Conservation (phyloP, 2,329 filamentous ascomycete genomes). For the Penicillium sp. region DNA sequence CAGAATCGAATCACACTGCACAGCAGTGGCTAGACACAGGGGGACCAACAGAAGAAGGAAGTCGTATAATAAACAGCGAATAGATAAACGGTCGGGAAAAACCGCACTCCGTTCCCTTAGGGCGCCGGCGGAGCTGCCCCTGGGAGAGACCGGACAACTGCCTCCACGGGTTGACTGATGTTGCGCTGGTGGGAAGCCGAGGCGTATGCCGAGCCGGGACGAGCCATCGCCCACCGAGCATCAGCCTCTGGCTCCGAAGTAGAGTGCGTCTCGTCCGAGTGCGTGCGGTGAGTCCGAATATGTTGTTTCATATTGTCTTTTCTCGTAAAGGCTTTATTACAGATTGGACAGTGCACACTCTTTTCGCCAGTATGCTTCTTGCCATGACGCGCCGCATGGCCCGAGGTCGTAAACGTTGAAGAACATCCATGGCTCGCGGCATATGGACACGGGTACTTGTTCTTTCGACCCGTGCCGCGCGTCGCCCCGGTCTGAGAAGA, state of each 20-base stretch:
- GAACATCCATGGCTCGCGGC: conserved; percentile 58
- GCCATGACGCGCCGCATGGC: conserved; percentile 64
- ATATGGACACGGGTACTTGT: conserved; percentile 65
- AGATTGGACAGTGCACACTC: conserved; percentile 65
- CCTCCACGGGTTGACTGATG: conserved; percentile 16
- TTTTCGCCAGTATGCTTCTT: conserved; percentile 69
- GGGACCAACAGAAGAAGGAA: not conserved
- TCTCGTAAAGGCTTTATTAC: conserved; percentile 65
- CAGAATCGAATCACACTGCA: conserved; percentile 9
- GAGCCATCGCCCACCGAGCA: conserved; percentile 14
- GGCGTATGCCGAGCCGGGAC: conserved; percentile 12
- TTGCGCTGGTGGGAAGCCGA: conserved; percentile 18
- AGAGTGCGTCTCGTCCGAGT: conserved; percentile 34
- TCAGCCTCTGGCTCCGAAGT: conserved; percentile 20
- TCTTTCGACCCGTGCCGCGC: conserved; percentile 48
- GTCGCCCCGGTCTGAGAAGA: conserved; percentile 27
- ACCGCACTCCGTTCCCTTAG: not conserved
- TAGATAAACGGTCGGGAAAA: not conserved
- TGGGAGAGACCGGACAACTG: conserved; percentile 7
- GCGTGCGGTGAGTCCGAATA: conserved; percentile 56
- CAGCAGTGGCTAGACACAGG: conserved; percentile 9
- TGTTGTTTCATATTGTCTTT: conserved; percentile 72
- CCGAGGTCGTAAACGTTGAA: conserved; percentile 65
- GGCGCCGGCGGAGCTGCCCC: conserved; percentile 4
- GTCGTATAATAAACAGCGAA: not conserved